Evolutionary conservation across 2,329 filamentous ascomycete genomes (phyloP).

Genomic region (Pestalotiopsis sp.): DNA sequence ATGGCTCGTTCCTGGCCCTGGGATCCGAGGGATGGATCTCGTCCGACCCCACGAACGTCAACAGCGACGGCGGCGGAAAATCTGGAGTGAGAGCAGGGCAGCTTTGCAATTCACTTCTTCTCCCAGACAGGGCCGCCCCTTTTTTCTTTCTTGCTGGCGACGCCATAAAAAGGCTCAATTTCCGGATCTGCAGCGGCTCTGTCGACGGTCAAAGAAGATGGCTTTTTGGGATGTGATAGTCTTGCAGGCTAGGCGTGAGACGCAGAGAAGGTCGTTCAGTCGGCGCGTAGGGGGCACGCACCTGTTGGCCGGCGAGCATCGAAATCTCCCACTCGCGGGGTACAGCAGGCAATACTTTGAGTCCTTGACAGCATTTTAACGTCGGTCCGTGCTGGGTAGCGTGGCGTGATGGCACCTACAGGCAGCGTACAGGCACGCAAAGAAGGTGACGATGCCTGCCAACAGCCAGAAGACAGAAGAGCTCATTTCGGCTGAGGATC

Average conservation of each 20-base stretch:
- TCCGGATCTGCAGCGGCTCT: neutral
- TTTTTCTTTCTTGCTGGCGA: neutral
- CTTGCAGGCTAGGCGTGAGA: neutral
- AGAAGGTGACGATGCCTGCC: neutral
- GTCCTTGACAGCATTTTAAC: neutral
- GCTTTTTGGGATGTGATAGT: neutral
- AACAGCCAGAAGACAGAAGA: neutral
- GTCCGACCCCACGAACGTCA: neutral
- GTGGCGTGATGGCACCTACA: neutral
- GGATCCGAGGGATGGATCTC: neutral
- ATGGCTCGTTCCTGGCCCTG: no score
- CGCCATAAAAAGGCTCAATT: neutral
- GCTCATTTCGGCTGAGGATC: slow-evolving; percentile 8
- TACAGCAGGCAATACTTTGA: neutral
- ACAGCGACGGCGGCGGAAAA: neutral
- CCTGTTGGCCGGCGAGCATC: neutral
- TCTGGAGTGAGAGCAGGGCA: neutral
- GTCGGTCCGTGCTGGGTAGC: neutral
- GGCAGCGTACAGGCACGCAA: neutral
- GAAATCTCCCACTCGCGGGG: neutral
- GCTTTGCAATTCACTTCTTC: neutral
- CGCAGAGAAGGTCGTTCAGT: neutral
- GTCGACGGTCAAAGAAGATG: neutral
- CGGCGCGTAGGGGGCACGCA: neutral
- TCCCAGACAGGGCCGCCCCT: neutral